phyloP scores from a whole-genome alignment of 2,329 filamentous ascomycete species.

The Cladosporium sp. region DNA sequence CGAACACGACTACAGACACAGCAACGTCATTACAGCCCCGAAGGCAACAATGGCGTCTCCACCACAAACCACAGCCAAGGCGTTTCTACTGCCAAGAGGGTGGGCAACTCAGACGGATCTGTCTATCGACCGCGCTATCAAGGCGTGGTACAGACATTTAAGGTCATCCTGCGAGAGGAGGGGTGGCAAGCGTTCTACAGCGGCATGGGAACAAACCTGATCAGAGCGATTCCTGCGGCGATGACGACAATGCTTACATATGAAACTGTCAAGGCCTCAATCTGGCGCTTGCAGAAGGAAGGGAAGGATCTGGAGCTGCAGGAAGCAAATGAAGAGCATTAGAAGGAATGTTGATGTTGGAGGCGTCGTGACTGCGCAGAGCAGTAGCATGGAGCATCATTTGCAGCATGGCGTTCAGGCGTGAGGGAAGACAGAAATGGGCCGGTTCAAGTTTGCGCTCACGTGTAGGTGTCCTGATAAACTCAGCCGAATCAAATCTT shows the following conservation, averaged over 20 bases:
- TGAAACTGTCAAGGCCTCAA: conserved; percentile 67
- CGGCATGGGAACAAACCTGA: conserved; percentile 96
- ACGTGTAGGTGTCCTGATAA: conserved; percentile 1
- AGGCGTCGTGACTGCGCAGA: not conserved
- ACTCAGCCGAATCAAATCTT: not conserved
- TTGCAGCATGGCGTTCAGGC: conserved; percentile 18
- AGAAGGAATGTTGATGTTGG: not conserved
- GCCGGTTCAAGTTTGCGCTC: not conserved
- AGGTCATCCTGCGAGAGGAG: conserved; percentile 83
- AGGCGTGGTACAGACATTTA: conserved; percentile 78
- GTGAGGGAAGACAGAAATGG: conserved; percentile 5
- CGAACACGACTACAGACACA: conserved; percentile 93
- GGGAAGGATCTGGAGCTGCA: conserved; percentile 37
- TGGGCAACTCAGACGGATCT: conserved; percentile 55
- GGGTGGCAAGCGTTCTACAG: conserved; percentile 97
- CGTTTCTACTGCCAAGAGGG: conserved; percentile 38
- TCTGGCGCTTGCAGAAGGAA: conserved; percentile 56
- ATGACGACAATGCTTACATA: conserved; percentile 98
- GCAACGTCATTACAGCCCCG: conserved; percentile 62
- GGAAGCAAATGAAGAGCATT: conserved; percentile 7
- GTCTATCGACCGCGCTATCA: conserved; percentile 61
- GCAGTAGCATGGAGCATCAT: not conserved
- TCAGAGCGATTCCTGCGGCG: conserved; percentile 89
- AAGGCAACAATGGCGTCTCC: conserved; percentile 53
- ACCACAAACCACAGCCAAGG: conserved; percentile 36